Percentiles rank a stretch among this genome's conserved stretches.
phyloP scores from a whole-genome alignment of 805 yeast genomes.

The Myxozyma melibiosi region DNA sequence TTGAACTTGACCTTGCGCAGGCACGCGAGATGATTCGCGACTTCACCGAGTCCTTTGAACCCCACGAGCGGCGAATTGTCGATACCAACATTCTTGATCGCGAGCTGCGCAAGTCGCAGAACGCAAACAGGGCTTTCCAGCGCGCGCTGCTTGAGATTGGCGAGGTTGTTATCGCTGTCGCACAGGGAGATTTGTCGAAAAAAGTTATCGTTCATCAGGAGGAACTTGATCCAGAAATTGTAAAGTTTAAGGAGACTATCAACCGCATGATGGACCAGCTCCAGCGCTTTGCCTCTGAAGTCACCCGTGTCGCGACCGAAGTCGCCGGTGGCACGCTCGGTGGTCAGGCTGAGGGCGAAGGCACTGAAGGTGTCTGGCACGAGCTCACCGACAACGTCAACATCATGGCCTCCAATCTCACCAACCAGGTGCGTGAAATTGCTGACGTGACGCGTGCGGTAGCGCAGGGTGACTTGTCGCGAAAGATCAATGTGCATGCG shows the following conservation, averaged over 20 bases:
- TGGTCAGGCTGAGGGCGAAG: conserved; percentile 82
- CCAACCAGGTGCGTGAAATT: conserved; percentile 86
- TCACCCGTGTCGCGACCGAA: conserved; percentile 82
- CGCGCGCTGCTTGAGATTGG: conserved; percentile 75
- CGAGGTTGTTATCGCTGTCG: conserved; percentile 83
- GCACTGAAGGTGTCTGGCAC: conserved; percentile 88
- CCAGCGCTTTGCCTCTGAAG: conserved; percentile 78
- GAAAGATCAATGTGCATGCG: conserved; percentile 86
- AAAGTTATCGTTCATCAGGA: conserved; percentile 73
- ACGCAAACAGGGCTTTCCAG: conserved; percentile 66
- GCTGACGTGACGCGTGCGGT: conserved; percentile 90
- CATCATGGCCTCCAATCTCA: conserved; percentile 85
- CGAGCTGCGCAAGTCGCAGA: conserved; percentile 47
- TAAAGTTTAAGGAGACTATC: conserved; percentile 76
- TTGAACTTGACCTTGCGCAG: conserved; percentile 31
- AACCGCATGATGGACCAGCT: conserved; percentile 88
- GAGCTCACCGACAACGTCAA: conserved; percentile 84
- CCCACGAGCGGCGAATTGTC: conserved; percentile 27
- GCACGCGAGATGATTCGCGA: conserved; percentile 28
- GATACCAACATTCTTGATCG: conserved; percentile 30
- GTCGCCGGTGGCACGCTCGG: conserved; percentile 90
- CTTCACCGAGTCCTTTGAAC: conserved; percentile 29
- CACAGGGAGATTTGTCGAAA: conserved; percentile 83
- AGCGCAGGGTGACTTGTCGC: conserved; percentile 79
- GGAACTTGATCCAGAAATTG: conserved; percentile 76